Conservation (phyloP, 2,329 filamentous ascomycete genomes). For the Pestalotiopsis sp. region DNA sequence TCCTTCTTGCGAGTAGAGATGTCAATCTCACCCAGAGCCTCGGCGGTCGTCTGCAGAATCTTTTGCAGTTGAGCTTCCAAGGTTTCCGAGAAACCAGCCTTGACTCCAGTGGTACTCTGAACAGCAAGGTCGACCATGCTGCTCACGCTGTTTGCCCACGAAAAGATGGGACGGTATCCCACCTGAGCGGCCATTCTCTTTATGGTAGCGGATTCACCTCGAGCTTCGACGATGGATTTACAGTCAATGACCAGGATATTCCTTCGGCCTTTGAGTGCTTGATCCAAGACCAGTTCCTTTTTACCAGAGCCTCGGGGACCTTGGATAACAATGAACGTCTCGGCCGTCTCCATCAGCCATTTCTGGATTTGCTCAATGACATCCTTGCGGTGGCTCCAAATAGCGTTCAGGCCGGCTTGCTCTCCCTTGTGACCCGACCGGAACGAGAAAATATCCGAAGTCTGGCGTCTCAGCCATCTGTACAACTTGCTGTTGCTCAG, state of each 20-base stretch:
- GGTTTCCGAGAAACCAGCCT: slow-evolving; percentile 92
- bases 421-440: slow-evolving; percentile 55
- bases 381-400: slow-evolving; percentile 85
- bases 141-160: slow-evolving; percentile 93
- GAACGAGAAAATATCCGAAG: slow-evolving; percentile 66
- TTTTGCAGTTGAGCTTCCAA: slow-evolving; percentile 87
- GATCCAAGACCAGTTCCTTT: slow-evolving; percentile 82
- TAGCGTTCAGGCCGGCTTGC: slow-evolving; percentile 71
- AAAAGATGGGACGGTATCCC: slow-evolving; percentile 91
- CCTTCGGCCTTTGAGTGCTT: slow-evolving; percentile 74
- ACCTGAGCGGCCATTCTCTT: slow-evolving; percentile 79
- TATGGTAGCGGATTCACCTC: slow-evolving; percentile 86
- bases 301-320: slow-evolving; percentile 92
- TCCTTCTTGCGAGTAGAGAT: slow-evolving; percentile 69
- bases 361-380: slow-evolving; percentile 81
- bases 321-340: slow-evolving; percentile 93
- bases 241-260: slow-evolving; percentile 89
- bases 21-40: slow-evolving; percentile 77
- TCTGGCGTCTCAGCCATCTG: slow-evolving; percentile 79
- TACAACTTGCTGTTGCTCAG: slow-evolving; percentile 74
- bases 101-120: slow-evolving; percentile 90
- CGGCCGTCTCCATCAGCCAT: slow-evolving; percentile 85
- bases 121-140: slow-evolving; percentile 91
- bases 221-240: slow-evolving; percentile 88
- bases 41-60: slow-evolving; percentile 82